Base-by-base conservation (phyloP, 306 rosid genomes). In the Pterocarpus santalinus region DNA sequence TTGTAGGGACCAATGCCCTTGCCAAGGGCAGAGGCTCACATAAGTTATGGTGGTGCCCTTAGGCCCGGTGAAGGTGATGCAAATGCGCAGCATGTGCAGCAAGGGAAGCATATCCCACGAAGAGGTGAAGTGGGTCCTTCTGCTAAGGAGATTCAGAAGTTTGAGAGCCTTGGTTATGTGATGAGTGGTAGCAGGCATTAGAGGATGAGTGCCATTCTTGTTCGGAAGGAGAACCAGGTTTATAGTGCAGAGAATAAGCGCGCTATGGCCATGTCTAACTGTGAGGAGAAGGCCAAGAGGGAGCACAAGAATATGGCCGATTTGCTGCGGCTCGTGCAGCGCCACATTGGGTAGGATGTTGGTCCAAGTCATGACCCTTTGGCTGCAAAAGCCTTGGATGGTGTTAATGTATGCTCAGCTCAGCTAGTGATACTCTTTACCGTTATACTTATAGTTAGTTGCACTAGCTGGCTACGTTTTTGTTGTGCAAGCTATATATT, bases 31-130 rank as follows among this genome's bases (percentile, higher is more conserved):
- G 99, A 95, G 82, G 99, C 98, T 51, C 98, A 93, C 84, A 93
- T 95, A n/a, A 95, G 97, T 81, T 93, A 95, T 81, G 99, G 99
- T 83, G 98, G 99, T 15, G 99, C 99, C 0, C 97, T 95, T 76
- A 87, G 99, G 84, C 98, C 99, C 0, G 99, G 99, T 60, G 99
- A 95, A 86, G 99, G 99, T 70, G 98, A 95, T 69, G 99, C 99
- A 58, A 95, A 93, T 78, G 97, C 98, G 0, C 98, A 91, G 84
- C 93, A 95, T 78, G 99, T 95, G 70, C 99, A 95, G 74, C 97
- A 95, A 84, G 99, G 99, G 82, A 95, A 95, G 87, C 99, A 97
- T 87, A 95, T 93, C 69, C 99, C 97, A 0, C 87, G 99, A 1
- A 91, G 98, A 91, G 99, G 99, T 65, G 98, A 95, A 87, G 99